Evolutionary conservation across 192 early-diverging fungal species (phyloP), one percentile per base, ranked within the genome.

Genomic region (Coemansia sp.): DNA sequence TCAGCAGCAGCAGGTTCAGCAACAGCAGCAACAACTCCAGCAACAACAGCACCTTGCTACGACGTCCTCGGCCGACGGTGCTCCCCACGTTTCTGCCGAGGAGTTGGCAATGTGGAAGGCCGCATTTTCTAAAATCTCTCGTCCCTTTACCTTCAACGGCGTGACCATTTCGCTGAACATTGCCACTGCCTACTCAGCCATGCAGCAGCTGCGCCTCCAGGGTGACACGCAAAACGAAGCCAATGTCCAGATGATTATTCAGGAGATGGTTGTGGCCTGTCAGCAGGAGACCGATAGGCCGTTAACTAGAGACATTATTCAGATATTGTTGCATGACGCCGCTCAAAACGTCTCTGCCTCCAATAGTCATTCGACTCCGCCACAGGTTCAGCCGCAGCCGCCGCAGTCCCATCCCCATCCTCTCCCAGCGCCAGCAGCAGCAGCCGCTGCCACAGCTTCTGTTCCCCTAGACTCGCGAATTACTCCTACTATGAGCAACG

Each of bases 121-220:
- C 5, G 34, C 29, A 11, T 37, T 66, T 38, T 21, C 39, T n/a
- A 73, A 27, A 7, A 22, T 51, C 14, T 59, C 50, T 1, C 63
- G 70, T 4, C 43, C 55, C 0, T 73, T 66, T 22, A 29, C 22
- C 3, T 50, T 40, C 47, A 59, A 63, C 60, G 60, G 56, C 4
- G 17, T 33, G 0, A 38, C 40, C 10, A n/a, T 49, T 1, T 14
- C 17, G 5, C 34, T 73, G 30, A 58, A 42, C 33, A 10, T 66
- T 1, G 13, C 33, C 7, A 50, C 50, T 8, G 70, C 63, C 0
- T 39, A 50, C 35, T 22, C n/a, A 2, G 34, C 40, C 13, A 39
- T 56, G 33, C 46, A 11, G n/a, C 45, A 51, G 22, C 25, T 66
- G 29, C 38, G 49, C 14, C 18, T 32, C 9, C 32, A 23, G 17